Conservation (phyloP, 225 moss, liverwort and hornwort genomes). For the Pseudisothecium myosuroides region DNA sequence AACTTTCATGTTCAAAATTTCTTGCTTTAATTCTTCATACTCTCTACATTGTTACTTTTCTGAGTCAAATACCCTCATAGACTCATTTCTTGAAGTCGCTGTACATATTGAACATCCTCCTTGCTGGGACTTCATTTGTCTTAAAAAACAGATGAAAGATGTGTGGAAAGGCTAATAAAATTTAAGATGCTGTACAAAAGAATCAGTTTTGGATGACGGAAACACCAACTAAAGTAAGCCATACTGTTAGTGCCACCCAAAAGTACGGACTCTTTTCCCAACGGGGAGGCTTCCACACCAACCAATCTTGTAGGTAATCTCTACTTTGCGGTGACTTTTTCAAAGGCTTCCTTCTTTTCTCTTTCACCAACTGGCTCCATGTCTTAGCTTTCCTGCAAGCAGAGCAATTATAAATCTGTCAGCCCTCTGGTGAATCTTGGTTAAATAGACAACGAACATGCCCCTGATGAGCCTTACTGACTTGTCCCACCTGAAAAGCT, state of each 20-base stretch:
- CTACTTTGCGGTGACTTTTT: conserved; percentile 42
- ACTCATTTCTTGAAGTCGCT: too few species aligned
- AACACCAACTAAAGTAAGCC: conserved; percentile 89
- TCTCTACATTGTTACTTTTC: too few species aligned
- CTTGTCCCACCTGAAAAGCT: neutral
- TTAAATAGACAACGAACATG: neutral
- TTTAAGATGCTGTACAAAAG: neutral
- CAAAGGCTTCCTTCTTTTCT: conserved; percentile 48
- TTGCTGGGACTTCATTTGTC: neutral
- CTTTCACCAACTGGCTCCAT: conserved; percentile 61
- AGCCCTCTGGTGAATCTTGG: neutral
- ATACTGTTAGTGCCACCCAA: conserved; percentile 92
- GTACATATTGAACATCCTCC: conserved; percentile 6
- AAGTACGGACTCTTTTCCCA: conserved; percentile 98
- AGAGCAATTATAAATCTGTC: neutral
- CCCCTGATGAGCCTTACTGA: neutral
- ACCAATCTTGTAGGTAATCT: conserved; percentile 91
- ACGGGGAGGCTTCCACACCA: conserved; percentile 94
- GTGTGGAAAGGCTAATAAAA: neutral
- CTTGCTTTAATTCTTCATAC: too few species aligned
- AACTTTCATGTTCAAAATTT: too few species aligned
- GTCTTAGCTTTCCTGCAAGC: conserved; percentile 58
- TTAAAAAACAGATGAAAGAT: neutral
- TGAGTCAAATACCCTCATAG: too few species aligned
- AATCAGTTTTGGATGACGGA: conserved; percentile 75